These are phyloP conservation scores for Skeletonema marinoi DNA, from an alignment of 108 stramenopile genomes.

Conservation along the genomic window DNA sequence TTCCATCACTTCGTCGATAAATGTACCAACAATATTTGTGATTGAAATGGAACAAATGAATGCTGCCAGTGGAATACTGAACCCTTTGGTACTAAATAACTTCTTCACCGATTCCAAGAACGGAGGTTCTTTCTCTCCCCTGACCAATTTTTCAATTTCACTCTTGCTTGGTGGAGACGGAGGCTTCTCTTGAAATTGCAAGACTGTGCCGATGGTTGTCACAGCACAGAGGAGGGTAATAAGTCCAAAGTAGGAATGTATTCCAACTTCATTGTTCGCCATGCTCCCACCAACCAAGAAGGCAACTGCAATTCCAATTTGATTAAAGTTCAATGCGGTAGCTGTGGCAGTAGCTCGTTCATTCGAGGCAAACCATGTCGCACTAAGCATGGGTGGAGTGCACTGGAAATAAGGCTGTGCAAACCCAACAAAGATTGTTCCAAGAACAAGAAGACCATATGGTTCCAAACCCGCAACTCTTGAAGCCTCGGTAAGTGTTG, in stretches of 20 bases:
- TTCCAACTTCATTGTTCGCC: conserved; percentile 44
- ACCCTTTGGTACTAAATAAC: conserved; percentile 70
- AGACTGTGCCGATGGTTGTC: conserved; percentile 36
- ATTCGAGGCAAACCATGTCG: conserved; percentile 56
- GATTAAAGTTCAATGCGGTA: conserved; percentile 58
- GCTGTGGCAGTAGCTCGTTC: conserved; percentile 61
- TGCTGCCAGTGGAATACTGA: conserved; percentile 70
- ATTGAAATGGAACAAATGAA: conserved; percentile 83
- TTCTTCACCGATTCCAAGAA: conserved; percentile 78
- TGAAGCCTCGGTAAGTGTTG: conserved; percentile 30
- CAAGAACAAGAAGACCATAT: conserved; percentile 44
- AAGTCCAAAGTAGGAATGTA: conserved; percentile 51
- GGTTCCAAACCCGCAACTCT: conserved; percentile 39
- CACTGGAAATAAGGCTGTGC: conserved; percentile 66
- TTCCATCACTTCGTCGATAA: conserved; percentile 90
- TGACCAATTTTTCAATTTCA: conserved; percentile 53
- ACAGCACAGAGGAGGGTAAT: conserved; percentile 33
- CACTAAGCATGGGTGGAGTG: conserved; percentile 54
- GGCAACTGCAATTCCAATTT: conserved; percentile 61
- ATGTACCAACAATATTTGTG: conserved; percentile 88
- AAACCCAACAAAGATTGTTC: conserved; percentile 54
- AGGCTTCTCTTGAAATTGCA: conserved; percentile 47
- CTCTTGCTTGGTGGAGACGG: conserved; percentile 42
- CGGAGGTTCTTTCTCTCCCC: conserved; percentile 75
- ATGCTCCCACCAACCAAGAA: conserved; percentile 56